Base-by-base conservation (phyloP, 495 filamentous ascomycete genomes). In the Cenococcum geophilum region DNA sequence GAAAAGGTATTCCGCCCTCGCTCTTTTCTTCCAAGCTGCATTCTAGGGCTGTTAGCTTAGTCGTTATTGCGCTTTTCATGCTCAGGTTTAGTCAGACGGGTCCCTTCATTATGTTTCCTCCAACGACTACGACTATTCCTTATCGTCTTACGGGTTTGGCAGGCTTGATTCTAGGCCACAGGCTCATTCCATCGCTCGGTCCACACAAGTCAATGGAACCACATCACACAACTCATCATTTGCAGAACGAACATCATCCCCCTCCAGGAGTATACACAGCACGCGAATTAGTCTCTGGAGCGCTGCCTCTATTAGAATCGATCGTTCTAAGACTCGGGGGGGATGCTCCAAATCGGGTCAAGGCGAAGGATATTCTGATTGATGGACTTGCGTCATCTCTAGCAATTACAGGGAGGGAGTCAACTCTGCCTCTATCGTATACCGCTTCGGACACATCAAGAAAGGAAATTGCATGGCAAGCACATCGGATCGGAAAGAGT, bases 361-460 rank as follows among this genome's bases (percentile, higher is more conserved):
- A 66, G 0, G 55, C 72, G 16, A 69, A 71, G 0, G 23, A 34
- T 2, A 61, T 43, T 1, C 66, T 75, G 12, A 59, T 75, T 1
- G 71, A 74, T 50, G 70, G 70, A 45, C 25, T 75, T 16, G 62
- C 69, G 20, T 60, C 71, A 18, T 68, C 67, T 53, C 54, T 75
- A 18, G 57, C 64, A 12, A 69, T 64, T n/a, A 57, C 72, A 22
- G 63, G 62, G 5, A 71, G 72, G 11, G 71, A 75, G 53, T 56
- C 69, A n/a, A 71, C 72, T 5, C 60, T 75, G 1, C 68, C 55
- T 1, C 58, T 70, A 14, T 2, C 50, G 0, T 14, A 52, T 23
- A 52, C 48, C 12, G 22, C 61, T n/a, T 50, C 59, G 10, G 72
- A 74, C 47, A 14, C 62, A 20, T 61, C 58, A 10, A 69, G 70